Conservation (phyloP, 2,329 filamentous ascomycete genomes). For the Trichoderma semiorbis region DNA sequence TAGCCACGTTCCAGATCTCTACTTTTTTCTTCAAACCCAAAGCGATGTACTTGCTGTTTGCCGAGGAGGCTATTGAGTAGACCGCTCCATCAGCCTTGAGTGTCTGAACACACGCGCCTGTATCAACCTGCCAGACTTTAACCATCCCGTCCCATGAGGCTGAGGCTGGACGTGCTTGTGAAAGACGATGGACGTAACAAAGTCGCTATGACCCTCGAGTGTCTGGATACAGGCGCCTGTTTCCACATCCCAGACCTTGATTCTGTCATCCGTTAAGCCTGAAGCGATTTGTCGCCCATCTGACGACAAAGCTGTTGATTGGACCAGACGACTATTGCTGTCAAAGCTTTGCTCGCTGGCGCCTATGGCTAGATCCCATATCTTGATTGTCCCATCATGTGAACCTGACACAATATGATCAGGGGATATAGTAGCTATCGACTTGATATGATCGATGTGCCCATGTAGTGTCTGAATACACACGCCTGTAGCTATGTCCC, state of each 20-base stretch:
- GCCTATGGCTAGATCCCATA: constrained; percentile 5
- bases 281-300: background rate
- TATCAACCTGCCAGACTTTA: background rate
- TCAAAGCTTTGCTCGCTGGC: background rate
- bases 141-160: background rate
- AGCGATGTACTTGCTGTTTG: background rate
- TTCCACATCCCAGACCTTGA: background rate
- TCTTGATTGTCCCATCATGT: background rate
- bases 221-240: background rate
- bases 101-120: background rate
- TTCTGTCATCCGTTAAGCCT: background rate
- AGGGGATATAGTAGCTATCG: too few species aligned
- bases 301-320: background rate
- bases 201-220: background rate
- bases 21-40: background rate
- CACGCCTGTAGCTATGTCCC: background rate
- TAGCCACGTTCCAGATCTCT: constrained; percentile 1
- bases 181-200: background rate
- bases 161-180: background rate
- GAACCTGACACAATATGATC: constrained; percentile 1
- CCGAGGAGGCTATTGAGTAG: background rate
- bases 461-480: background rate
- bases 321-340: background rate
- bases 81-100: background rate
- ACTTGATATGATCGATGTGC: background rate